Evolutionary conservation across 257 asterid genomes (phyloP), one percentile per base, ranked within the genome.

Genomic region (Salvia miltiorrhiza): DNA sequence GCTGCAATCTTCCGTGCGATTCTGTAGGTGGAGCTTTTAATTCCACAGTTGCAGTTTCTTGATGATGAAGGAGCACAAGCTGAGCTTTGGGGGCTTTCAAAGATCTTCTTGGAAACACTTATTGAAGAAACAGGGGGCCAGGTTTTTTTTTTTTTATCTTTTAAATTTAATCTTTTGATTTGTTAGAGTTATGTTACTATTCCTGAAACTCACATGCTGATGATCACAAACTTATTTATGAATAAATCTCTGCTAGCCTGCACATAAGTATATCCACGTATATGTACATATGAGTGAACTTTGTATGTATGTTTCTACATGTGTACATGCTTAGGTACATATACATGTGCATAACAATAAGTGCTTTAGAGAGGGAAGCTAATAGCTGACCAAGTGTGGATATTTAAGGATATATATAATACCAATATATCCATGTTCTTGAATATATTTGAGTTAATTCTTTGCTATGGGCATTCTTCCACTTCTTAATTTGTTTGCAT

Each of bases 51-150:
- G 81, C 92, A 84, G 76, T 93, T 85, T 81, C 97, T 93, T 73
- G 98, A 93, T 39, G 92, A 88, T 47, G 98, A 90, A 82, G 98
- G 98, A 72, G 98, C 98, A 49, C 97, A 93, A 81, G 75, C 78
- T 70, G 98, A 90, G 82, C 96, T 90, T 12, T 93, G 97, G 98
- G 94, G 82, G 65, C 81, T 90, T 71, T 88, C 98, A 12, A 84
- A 76, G 79, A 23, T 83, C 23, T 93, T 93, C 79, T 67, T 93
- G 83, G 93, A 88, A 47, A 85, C 96, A 12, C 85, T 93, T 35
- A 87, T 83, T 68, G 88, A 83, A 84, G 86, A 80, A 82, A 88
- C 96, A 19, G 90, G 96, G 56, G 77, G 85, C 76, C 90, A 86
- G 96, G 98, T 89, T 45, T 60, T 76, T 73, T 65, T 50, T 6